These are phyloP conservation scores for Spirogloea muscicola DNA, from an alignment of 139 green algal species.

Conservation along the genomic window DNA sequence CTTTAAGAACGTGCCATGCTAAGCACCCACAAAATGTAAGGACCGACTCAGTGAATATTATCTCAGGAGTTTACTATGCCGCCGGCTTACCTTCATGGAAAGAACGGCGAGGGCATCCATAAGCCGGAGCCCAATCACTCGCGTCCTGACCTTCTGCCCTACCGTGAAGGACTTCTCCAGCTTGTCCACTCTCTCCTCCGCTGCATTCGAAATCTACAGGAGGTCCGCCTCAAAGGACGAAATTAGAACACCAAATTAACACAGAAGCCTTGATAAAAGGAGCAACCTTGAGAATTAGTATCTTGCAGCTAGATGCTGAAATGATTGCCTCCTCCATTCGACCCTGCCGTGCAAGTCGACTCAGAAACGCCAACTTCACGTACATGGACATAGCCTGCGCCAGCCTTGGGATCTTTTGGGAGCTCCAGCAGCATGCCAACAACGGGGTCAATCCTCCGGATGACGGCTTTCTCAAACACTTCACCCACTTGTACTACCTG, in stretches of 20 bases:
- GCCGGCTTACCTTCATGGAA: constrained; percentile 26
- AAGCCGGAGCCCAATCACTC: constrained; percentile 76
- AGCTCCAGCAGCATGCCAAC: constrained; percentile 73
- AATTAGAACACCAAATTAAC: too few species aligned
- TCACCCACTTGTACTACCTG: constrained; percentile 21
- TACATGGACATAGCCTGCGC: constrained; percentile 1
- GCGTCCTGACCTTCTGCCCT: constrained; percentile 57
- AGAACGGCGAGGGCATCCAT: constrained; percentile 77
- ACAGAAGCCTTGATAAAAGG: too few species aligned
- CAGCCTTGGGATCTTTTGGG: constrained; percentile 4
- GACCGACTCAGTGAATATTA: too few species aligned
- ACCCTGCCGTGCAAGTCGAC: too few species aligned
- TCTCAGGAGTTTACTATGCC: too few species aligned
- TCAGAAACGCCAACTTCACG: not conserved
- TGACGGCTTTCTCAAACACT: constrained; percentile 55
- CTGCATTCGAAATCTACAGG: constrained; percentile 76
- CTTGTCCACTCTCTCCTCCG: constrained; percentile 65
- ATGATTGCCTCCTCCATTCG: too few species aligned
- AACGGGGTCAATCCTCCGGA: constrained; percentile 64
- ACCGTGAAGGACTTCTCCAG: constrained; percentile 60
- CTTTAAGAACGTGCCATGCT: too few species aligned
- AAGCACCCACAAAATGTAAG: too few species aligned
- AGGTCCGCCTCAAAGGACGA: constrained; percentile 46
- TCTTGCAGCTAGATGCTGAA: too few species aligned
- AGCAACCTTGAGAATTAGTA: too few species aligned